Evolutionary conservation across 129 eudicot species (phyloP).

Genomic region (Centella asiatica): DNA sequence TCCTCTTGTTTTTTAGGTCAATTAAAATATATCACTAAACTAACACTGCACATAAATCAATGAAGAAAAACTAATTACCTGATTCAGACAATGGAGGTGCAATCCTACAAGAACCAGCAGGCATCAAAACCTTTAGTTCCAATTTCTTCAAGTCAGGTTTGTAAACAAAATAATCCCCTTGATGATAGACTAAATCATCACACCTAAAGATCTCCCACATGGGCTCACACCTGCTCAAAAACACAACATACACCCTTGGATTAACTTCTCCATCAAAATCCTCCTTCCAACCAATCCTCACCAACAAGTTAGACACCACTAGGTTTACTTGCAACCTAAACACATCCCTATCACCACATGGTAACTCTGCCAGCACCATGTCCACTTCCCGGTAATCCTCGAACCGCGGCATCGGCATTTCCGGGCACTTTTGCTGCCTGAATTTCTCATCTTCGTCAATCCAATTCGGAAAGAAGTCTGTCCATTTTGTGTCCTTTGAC

Average conservation of each 20-base stretch:
- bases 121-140: slow-evolving; percentile 45
- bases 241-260: slow-evolving; percentile 43
- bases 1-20: too few species aligned
- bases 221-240: slow-evolving; percentile 46
- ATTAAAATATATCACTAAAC: too few species aligned
- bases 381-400: slow-evolving; percentile 28
- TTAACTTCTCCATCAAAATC: slow-evolving; percentile 14
- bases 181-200: slow-evolving; percentile 63
- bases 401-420: slow-evolving; percentile 46
- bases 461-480: slow-evolving; percentile 56
- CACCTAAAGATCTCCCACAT: slow-evolving; percentile 80
- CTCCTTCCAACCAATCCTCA: slow-evolving; percentile 28
- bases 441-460: slow-evolving; percentile 36
- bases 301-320: slow-evolving; percentile 54
- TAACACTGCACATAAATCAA: too few species aligned
- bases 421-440: slow-evolving; percentile 40
- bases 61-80: too few species aligned
- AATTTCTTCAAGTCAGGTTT: slow-evolving; percentile 47
- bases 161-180: slow-evolving; percentile 43
- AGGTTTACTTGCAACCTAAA: slow-evolving; percentile 64
- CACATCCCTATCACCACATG: slow-evolving; percentile 34
- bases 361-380: slow-evolving; percentile 56
- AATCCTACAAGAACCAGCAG: slow-evolving; percentile 63
- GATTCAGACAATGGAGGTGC: slow-evolving; percentile 24
- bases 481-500: slow-evolving; percentile 25